Conservation (phyloP, 768 basidiomycete species). For the Rubroboletus satanas region DNA sequence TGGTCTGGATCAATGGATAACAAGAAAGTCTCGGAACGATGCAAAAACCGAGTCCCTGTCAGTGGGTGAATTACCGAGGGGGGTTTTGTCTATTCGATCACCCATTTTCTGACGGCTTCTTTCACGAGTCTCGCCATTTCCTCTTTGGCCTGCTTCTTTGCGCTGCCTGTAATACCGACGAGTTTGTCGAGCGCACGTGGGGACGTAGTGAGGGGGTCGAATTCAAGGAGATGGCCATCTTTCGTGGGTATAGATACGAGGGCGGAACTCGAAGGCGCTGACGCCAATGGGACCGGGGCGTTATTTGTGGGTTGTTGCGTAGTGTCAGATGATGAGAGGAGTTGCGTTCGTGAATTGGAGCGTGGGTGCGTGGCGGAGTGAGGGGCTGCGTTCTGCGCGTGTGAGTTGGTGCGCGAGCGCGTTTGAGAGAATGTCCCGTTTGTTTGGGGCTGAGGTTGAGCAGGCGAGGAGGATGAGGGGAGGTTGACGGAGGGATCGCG, state of each 20-base stretch:
- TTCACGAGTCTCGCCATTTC: constrained; percentile 73
- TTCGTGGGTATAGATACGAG: constrained; percentile 74
- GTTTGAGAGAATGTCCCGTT: constrained; percentile 12
- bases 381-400: constrained; percentile 34
- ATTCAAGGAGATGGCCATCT: constrained; percentile 79
- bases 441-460: constrained; percentile 19
- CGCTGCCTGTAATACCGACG: constrained; percentile 74
- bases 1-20: neutral
- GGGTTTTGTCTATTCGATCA: constrained; percentile 37
- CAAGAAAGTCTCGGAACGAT: neutral
- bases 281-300: neutral
- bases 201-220: constrained; percentile 76
- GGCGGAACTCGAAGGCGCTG: constrained; percentile 34
- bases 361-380: constrained; percentile 36
- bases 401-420: constrained; percentile 51
- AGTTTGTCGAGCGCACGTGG: constrained; percentile 69
- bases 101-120: constrained; percentile 76
- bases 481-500: constrained; percentile 49
- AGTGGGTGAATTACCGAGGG: neutral
- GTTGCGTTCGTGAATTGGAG: constrained; percentile 36
- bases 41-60: constrained; percentile 1
- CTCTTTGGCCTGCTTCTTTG: constrained; percentile 76
- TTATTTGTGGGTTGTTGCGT: neutral
- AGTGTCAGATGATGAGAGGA: constrained; percentile 5
- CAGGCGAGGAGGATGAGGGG: constrained; percentile 30